Evolutionary conservation across 2,329 filamentous ascomycete genomes (phyloP).

Genomic region (Helotiales sp.): DNA sequence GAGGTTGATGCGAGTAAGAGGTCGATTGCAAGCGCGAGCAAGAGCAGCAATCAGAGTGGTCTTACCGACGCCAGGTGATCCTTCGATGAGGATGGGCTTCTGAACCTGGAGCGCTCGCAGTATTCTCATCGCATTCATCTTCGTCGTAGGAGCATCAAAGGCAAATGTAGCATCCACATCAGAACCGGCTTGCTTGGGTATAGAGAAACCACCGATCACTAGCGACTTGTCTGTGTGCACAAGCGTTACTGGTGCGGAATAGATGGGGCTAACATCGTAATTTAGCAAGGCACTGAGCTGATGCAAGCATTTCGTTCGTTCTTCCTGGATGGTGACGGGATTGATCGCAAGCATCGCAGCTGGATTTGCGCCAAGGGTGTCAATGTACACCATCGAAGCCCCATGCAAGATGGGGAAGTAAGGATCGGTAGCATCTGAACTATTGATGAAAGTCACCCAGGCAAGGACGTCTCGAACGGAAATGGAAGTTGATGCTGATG

Average conservation of each 20-base stretch:
- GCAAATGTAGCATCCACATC: conserved; percentile 64
- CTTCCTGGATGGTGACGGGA: conserved; percentile 65
- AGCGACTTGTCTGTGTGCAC: conserved; percentile 53
- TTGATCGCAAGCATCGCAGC: conserved; percentile 80
- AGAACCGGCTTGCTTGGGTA: conserved; percentile 53
- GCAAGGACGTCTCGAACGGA: conserved; percentile 90
- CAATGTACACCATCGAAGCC: conserved; percentile 92
- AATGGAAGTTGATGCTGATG: conserved; percentile 71
- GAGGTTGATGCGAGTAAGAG: conserved; percentile 90
- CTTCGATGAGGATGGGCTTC: conserved; percentile 92
- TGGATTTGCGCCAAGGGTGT: conserved; percentile 92
- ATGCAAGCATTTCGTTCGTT: conserved; percentile 71
- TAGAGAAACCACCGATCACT: conserved; percentile 72
- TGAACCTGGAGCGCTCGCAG: conserved; percentile 83
- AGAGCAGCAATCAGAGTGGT: conserved; percentile 89
- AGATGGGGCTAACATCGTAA: conserved; percentile 63
- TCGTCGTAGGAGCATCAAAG: conserved; percentile 86
- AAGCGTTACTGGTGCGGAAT: conserved; percentile 63
- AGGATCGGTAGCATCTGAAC: conserved; percentile 40
- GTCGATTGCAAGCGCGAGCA: conserved; percentile 74
- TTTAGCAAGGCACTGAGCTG: conserved; percentile 69
- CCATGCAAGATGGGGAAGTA: conserved; percentile 70
- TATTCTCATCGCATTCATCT: conserved; percentile 86
- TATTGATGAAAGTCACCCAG: conserved; percentile 92
- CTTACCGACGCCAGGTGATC: conserved; percentile 97